Conservation (phyloP, 345 rosid genomes). For the Citrus glauca region DNA sequence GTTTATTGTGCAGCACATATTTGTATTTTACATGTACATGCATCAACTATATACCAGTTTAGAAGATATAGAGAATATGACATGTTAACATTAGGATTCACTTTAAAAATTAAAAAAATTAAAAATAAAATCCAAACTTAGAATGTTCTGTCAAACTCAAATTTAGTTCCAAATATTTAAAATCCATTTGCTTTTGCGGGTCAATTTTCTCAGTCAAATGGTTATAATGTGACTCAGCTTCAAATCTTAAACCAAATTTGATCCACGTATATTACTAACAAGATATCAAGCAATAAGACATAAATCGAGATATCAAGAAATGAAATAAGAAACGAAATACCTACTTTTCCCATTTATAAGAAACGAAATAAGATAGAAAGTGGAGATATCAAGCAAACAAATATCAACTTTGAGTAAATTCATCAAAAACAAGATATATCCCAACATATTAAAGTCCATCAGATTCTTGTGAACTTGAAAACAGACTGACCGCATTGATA, state of each 20-base stretch:
- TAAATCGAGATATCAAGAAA: too few species aligned
- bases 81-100: too few species aligned
- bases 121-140: neutral
- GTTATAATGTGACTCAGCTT: neutral
- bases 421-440: neutral
- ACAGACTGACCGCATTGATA: neutral
- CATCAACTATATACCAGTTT: neutral
- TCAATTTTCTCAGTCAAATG: neutral
- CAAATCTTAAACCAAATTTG: neutral
- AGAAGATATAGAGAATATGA: neutral
- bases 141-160: neutral
- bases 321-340: too few species aligned
- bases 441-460: neutral
- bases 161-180: neutral
- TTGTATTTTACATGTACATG: neutral
- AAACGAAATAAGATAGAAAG: neutral
- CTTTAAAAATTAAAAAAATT: too few species aligned
- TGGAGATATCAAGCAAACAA: neutral
- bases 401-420: neutral
- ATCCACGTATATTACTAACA: neutral
- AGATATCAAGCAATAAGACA: neutral
- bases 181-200: neutral
- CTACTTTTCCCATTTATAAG: neutral
- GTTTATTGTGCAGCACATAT: neutral
- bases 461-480: neutral